phyloP scores from a whole-genome alignment of 2,329 filamentous ascomycete genomes.

The Incumbomyces delicatus region DNA sequence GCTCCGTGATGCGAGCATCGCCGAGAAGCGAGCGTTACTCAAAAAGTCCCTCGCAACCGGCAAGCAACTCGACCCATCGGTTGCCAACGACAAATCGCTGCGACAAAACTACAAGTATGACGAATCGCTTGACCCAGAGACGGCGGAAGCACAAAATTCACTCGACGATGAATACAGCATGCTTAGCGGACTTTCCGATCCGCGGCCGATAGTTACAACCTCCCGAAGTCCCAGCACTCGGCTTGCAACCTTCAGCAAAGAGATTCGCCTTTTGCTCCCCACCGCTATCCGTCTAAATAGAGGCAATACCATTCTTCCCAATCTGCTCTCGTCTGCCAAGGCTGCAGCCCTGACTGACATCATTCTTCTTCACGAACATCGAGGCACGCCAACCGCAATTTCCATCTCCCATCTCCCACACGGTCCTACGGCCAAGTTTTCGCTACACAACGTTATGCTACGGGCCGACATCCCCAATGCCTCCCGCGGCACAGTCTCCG shows the following conservation, averaged over 20 bases:
- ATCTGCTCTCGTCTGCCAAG: conserved; percentile 73
- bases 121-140: conserved; percentile 70
- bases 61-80: conserved; percentile 68
- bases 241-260: conserved; percentile 83
- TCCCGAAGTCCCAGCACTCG: conserved; percentile 78
- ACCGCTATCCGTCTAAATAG: conserved; percentile 83
- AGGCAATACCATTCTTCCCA: conserved; percentile 78
- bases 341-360: conserved; percentile 74
- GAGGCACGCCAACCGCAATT: conserved; percentile 82
- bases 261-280: conserved; percentile 72
- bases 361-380: conserved; percentile 80
- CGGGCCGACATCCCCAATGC: conserved; percentile 87
- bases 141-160: conserved; percentile 73
- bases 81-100: conserved; percentile 77
- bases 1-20: conserved; percentile 82
- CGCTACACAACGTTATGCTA: conserved; percentile 83
- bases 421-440: conserved; percentile 79
- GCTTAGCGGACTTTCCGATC: conserved; percentile 83
- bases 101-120: conserved; percentile 90
- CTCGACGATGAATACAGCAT: conserved; percentile 87
- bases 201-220: conserved; percentile 80
- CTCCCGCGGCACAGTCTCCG: conserved; percentile 76
- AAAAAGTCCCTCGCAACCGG: conserved; percentile 80
- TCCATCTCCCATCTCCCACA: conserved; percentile 82
- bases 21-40: conserved; percentile 79